Conservation (phyloP, 2,329 filamentous ascomycete species). For the Monosporascus sp. region DNA sequence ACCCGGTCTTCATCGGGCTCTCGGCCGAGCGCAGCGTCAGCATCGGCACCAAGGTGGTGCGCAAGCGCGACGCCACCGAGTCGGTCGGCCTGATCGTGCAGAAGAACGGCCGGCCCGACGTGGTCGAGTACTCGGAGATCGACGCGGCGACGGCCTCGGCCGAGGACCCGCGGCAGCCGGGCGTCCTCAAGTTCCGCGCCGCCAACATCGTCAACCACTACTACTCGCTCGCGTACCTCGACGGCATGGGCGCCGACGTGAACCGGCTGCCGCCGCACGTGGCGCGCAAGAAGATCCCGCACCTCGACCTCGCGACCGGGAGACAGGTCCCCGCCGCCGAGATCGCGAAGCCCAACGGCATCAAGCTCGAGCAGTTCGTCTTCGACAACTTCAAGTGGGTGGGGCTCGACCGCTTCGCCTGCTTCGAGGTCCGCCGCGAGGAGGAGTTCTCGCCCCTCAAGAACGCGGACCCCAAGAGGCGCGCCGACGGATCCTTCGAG, state of each 20-base stretch:
- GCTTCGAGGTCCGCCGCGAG: conserved; percentile 91
- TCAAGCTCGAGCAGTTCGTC: conserved; percentile 99
- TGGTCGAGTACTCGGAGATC: conserved; percentile 98
- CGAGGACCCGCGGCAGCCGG: conserved; percentile 72
- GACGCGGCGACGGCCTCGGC: conserved; percentile 84
- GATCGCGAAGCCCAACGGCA: conserved; percentile 75
- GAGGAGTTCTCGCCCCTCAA: conserved; percentile 98
- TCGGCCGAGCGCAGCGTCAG: conserved; percentile 81
- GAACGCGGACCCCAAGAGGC: conserved; percentile 52
- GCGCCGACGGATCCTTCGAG: conserved; percentile 71
- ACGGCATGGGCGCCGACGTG: conserved; percentile 81
- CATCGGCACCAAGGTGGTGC: conserved; percentile 98
- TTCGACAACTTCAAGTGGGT: conserved; percentile 97
- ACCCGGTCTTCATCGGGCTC: conserved; percentile 93
- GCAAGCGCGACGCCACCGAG: conserved; percentile 94
- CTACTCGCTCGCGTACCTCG: conserved; percentile 91
- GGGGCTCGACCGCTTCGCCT: conserved; percentile 82
- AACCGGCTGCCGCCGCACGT: conserved; percentile 90
- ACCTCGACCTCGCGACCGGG: conserved; percentile 68
- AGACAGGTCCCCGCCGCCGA: conserved; percentile 75
- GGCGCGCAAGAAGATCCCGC: conserved; percentile 96
- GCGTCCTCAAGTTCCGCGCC: conserved; percentile 88
- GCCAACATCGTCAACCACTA: conserved; percentile 99
- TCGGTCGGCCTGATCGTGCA: conserved; percentile 89
- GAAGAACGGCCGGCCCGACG: conserved; percentile 94